A percentile compares a stretch with the other conserved stretches of the same genome.
These are phyloP conservation scores for Kuraishia piskuri DNA, from an alignment of 805 yeast genomes.

Conservation along the genomic window DNA sequence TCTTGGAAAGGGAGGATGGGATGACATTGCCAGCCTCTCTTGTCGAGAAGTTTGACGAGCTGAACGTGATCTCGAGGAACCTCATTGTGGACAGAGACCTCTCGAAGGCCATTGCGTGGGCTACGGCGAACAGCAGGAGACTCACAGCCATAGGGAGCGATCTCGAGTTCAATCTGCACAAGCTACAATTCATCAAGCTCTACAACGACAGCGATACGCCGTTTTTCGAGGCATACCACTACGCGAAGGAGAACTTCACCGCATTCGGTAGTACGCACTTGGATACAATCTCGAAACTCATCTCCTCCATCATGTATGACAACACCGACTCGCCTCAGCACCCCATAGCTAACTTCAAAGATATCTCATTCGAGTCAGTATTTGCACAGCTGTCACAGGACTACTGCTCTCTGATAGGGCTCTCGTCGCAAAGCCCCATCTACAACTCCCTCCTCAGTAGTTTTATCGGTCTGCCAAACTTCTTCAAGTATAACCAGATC, in stretches of 20 bases:
- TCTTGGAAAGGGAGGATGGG: constrained; percentile 20
- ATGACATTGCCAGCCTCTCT: constrained; percentile 17
- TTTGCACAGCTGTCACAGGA: constrained; percentile 30
- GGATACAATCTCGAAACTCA: constrained; percentile 32
- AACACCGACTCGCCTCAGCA: constrained; percentile 1
- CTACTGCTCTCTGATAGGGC: constrained; percentile 38
- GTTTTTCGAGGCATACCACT: constrained; percentile 27
- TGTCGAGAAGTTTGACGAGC: constrained; percentile 26
- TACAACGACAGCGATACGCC: constrained; percentile 14
- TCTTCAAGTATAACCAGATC: constrained; percentile 38
- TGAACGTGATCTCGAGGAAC: constrained; percentile 33
- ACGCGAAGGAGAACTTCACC: constrained; percentile 32
- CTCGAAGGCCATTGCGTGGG: constrained; percentile 44
- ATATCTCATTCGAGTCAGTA: constrained; percentile 6
- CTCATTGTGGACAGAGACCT: constrained; percentile 26
- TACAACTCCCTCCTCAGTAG: constrained; percentile 43
- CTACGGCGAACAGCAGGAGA: constrained; percentile 14
- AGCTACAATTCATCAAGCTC: constrained; percentile 29
- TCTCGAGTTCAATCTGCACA: constrained; percentile 36
- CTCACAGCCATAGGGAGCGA: constrained; percentile 28
- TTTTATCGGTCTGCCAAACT: constrained; percentile 41
- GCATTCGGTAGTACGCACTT: constrained; percentile 30
- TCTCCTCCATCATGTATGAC: constrained; percentile 26
- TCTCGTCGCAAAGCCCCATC: constrained; percentile 46
- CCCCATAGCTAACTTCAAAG: constrained; percentile 5